Evolutionary conservation across 2,329 filamentous ascomycete genomes (phyloP).

Genomic region (Aspergillus proliferans): DNA sequence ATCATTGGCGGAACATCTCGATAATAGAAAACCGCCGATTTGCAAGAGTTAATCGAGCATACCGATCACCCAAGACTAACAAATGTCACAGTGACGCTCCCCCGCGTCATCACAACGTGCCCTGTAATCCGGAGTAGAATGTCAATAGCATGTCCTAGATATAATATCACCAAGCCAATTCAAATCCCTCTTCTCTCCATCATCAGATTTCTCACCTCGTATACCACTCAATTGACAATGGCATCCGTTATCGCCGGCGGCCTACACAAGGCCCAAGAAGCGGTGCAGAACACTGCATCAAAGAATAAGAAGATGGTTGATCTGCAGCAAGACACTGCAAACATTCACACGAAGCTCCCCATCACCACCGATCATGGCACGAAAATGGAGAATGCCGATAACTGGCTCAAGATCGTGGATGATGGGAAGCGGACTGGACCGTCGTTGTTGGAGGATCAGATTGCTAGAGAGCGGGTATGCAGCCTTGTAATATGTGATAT

Average conservation of each 20-base stretch:
- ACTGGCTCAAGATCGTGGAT: constrained; percentile 63
- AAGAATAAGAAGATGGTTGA: constrained; percentile 52
- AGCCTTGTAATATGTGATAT: background rate
- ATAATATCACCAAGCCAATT: background rate
- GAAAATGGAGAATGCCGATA: constrained; percentile 63
- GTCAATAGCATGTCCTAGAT: too few relatives aligned
- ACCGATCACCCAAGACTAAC: too few relatives aligned
- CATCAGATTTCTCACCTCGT: background rate
- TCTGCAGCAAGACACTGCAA: constrained; percentile 50
- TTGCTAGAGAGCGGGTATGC: constrained; percentile 65
- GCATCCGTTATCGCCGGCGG: constrained; percentile 21
- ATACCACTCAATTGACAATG: constrained; percentile 14
- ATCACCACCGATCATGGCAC: constrained; percentile 71
- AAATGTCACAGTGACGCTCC: too few relatives aligned
- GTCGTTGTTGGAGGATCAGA: constrained; percentile 62
- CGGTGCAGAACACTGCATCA: constrained; percentile 16
- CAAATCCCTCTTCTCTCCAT: background rate
- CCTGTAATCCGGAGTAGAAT: too few relatives aligned
- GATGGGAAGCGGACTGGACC: constrained; percentile 36
- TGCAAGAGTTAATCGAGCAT: too few relatives aligned
- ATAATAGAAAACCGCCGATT: too few relatives aligned
- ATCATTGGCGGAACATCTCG: too few relatives aligned
- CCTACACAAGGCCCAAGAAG: constrained; percentile 24
- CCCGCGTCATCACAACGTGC: too few relatives aligned
- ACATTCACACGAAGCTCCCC: constrained; percentile 51